Evolutionary conservation across 345 rosid species (phyloP).

Genomic region (Camelina laxa): DNA sequence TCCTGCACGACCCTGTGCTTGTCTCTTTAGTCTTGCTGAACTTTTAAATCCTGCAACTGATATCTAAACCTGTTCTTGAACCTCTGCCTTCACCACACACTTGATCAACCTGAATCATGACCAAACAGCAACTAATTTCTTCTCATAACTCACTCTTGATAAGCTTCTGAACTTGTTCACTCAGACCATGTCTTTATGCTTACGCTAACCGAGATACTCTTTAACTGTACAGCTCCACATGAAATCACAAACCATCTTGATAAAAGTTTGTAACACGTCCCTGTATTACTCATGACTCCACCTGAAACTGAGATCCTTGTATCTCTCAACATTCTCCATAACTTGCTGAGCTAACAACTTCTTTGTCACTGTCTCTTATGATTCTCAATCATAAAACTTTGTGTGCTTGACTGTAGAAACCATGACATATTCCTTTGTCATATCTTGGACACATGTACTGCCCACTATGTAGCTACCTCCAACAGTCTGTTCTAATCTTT

Average conservation of each 20-base stretch:
- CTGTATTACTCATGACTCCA: neutral
- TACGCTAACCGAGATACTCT: neutral
- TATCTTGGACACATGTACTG: too few species aligned
- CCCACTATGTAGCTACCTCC: too few species aligned
- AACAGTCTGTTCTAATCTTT: too few species aligned
- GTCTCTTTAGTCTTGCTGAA: neutral
- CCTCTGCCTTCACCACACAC: neutral
- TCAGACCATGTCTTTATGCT: neutral
- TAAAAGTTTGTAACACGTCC: neutral
- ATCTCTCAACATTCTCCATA: neutral
- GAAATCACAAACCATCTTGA: neutral
- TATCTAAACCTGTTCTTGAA: neutral
- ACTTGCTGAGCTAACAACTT: neutral
- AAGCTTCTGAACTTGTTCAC: neutral
- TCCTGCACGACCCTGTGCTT: too few species aligned
- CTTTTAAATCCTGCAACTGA: neutral
- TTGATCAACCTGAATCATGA: neutral
- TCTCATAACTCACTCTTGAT: neutral
- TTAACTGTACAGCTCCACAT: neutral
- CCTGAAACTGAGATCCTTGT: neutral
- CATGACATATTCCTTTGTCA: too few species aligned
- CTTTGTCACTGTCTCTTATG: neutral
- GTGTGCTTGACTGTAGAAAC: neutral
- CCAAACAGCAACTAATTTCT: neutral
- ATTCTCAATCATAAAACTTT: neutral